phyloP scores from a whole-genome alignment of 108 stramenopile genomes.

The Asterionellopsis glacialis region DNA sequence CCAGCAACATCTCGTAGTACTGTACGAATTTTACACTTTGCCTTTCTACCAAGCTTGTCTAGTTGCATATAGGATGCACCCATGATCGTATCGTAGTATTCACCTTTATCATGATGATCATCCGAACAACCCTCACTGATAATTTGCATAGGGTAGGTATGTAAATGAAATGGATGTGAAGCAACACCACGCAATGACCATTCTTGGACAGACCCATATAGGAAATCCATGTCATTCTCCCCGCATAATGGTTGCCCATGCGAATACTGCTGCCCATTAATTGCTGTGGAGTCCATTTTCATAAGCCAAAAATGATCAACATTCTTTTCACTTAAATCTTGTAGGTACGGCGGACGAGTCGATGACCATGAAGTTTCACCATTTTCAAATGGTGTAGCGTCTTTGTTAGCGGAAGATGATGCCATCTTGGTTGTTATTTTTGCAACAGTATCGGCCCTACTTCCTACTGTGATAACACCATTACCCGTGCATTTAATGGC shows the following conservation, averaged over 20 bases:
- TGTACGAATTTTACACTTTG: conserved; percentile 30
- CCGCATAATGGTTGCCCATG: conserved; percentile 13
- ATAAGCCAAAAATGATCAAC: conserved; percentile 18
- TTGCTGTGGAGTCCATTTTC: conserved; percentile 13
- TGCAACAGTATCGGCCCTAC: not conserved
- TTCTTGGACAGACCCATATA: conserved; percentile 26
- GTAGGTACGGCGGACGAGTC: conserved; percentile 18
- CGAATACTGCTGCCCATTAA: conserved; percentile 24
- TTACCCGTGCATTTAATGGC: conserved; percentile 23
- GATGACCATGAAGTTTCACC: not conserved
- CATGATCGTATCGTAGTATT: conserved; percentile 41
- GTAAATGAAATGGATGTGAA: conserved; percentile 40
- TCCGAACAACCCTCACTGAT: conserved; percentile 36
- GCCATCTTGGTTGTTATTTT: no score
- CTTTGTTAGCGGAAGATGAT: not conserved
- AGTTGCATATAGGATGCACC: not conserved
- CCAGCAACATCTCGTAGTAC: conserved; percentile 28
- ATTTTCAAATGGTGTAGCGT: not conserved
- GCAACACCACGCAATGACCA: conserved; percentile 18
- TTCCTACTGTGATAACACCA: not conserved
- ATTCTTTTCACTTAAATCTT: not conserved
- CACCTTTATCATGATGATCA: conserved; percentile 26
- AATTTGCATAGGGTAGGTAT: conserved; percentile 46
- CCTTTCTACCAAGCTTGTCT: not conserved
- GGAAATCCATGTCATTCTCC: conserved; percentile 2